Evolutionary conservation across 345 rosid genomes (phyloP).

Genomic region (Reutealis trisperma): DNA sequence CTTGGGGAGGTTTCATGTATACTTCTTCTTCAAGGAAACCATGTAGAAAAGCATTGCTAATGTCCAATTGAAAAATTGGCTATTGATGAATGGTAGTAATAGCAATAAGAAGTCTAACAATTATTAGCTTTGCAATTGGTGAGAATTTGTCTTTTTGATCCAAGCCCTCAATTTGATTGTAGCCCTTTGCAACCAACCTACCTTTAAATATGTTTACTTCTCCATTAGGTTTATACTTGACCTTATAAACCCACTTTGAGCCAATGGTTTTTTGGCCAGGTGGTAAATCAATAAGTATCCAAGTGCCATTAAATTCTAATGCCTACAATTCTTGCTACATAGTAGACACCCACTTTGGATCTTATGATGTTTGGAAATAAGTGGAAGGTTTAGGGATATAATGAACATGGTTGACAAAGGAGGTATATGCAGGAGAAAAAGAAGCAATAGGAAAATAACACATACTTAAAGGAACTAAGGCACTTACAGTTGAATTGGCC

Average conservation of each 20-base stretch:
- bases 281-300: not conserved
- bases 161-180: not conserved
- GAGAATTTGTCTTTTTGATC: not conserved
- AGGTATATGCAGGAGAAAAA: no score
- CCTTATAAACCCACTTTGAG: not conserved
- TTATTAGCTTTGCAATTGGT: not conserved
- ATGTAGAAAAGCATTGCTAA: not conserved
- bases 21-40: not conserved
- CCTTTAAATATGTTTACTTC: not conserved
- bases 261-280: not conserved
- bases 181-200: not conserved
- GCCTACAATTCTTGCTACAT: no score
- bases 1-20: not conserved
- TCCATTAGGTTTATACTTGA: not conserved
- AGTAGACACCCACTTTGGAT: not conserved
- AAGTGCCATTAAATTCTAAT: not conserved
- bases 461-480: no score
- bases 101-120: not conserved
- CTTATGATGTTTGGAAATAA: not conserved
- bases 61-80: not conserved
- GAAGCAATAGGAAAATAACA: no score
- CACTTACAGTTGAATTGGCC: no score
- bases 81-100: not conserved
- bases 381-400: not conserved
- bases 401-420: not conserved